phyloP scores from a whole-genome alignment of 106 monocot species.

The Dendrobium catenatum region DNA sequence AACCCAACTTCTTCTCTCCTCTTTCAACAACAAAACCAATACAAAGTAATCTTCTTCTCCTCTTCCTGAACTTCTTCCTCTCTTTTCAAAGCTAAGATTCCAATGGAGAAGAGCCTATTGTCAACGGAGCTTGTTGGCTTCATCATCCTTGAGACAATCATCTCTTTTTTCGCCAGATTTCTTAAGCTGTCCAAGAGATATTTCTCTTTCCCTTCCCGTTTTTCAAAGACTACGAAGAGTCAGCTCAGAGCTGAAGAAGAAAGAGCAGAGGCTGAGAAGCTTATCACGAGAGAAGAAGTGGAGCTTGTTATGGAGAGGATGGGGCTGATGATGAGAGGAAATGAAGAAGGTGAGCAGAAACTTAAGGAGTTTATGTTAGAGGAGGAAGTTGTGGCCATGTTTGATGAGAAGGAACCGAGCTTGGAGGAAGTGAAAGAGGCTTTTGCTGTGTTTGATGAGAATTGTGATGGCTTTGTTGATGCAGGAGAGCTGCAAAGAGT shows the following conservation, averaged over 20 bases:
- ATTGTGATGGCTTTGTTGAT: constrained; percentile 65
- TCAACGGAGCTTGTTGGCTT: neutral
- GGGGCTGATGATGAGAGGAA: constrained; percentile 6
- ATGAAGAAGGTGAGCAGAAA: neutral
- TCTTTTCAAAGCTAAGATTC: neutral
- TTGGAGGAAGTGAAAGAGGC: constrained; percentile 56
- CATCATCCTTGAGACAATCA: constrained; percentile 10
- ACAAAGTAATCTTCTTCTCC: neutral
- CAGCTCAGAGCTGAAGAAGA: neutral
- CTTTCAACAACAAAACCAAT: neutral
- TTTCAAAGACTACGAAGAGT: neutral
- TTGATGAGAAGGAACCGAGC: constrained; percentile 72
- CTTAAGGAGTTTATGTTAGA: constrained; percentile 17
- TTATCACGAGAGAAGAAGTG: constrained; percentile 30
- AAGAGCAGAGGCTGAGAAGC: constrained; percentile 1
- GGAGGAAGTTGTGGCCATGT: constrained; percentile 33
- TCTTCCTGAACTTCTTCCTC: neutral
- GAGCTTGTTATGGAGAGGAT: constrained; percentile 41
- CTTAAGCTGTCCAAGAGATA: constrained; percentile 15
- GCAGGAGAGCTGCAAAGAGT: constrained; percentile 47
- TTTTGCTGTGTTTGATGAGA: constrained; percentile 59
- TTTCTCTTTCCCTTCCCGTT: neutral
- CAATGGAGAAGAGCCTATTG: constrained; percentile 5
- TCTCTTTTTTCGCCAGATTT: constrained; percentile 17
- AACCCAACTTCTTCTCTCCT: neutral